Percentiles rank a stretch among this genome's conserved stretches.
Evolutionary conservation across 2,329 filamentous ascomycete species (phyloP).

Genomic region (Phialocephala subalpina): DNA sequence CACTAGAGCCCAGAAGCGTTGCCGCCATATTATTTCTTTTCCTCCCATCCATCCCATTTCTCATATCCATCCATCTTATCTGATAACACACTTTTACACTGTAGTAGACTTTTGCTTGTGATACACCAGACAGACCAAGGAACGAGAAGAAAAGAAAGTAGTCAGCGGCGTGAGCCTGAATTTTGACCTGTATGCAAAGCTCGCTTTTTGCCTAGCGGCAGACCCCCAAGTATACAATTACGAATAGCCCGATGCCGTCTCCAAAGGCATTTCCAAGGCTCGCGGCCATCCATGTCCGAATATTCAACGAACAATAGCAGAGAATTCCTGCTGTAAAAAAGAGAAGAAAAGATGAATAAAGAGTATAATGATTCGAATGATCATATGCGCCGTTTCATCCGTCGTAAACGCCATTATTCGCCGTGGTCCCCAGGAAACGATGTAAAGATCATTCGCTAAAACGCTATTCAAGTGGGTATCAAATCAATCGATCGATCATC

Average conservation of each 20-base stretch:
- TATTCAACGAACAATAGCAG: neutral
- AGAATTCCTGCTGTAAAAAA: neutral
- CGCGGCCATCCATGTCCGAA: neutral
- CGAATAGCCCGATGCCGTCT: neutral
- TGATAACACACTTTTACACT: constrained; percentile 7
- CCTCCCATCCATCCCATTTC: neutral
- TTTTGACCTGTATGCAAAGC: neutral
- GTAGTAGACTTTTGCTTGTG: neutral
- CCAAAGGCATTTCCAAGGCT: neutral
- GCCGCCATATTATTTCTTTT: neutral
- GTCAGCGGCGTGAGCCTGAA: constrained; percentile 3
- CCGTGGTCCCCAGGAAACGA: constrained; percentile 16
- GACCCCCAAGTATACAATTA: constrained; percentile 6
- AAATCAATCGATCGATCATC: constrained; percentile 41
- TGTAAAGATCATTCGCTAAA: constrained; percentile 44
- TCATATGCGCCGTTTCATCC: constrained; percentile 11
- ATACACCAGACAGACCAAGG: constrained; percentile 1
- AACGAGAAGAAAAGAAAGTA: constrained; percentile 1
- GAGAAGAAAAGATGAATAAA: constrained; percentile 4
- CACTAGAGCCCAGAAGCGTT: neutral
- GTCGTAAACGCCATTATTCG: constrained; percentile 25
- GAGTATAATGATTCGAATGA: constrained; percentile 4
- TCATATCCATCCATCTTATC: neutral
- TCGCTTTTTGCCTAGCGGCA: neutral
- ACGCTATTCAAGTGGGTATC: constrained; percentile 48